phyloP scores from a whole-genome alignment of 495 filamentous ascomycete genomes.

The Apodospora peruviana region DNA sequence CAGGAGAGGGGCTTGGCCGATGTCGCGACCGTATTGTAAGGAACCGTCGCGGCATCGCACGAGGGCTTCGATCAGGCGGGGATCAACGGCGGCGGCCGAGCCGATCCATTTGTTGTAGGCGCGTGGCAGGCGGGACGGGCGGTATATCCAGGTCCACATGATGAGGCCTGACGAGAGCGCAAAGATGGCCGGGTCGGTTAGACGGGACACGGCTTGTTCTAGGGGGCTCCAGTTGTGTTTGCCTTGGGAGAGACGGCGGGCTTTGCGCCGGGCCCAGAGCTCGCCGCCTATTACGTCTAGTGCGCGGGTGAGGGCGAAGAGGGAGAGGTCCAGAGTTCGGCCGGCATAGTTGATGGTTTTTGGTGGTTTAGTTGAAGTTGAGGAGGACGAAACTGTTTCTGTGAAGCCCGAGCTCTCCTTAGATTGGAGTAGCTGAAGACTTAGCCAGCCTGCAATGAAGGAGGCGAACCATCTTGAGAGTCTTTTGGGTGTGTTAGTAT shows the following conservation, averaged over 20 bases:
- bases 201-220: conserved; percentile 45
- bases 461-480: conserved; percentile 42
- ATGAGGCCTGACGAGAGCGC: conserved; percentile 70
- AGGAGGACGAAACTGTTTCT: conserved; percentile 20
- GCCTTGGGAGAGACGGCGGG: conserved; percentile 27
- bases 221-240: conserved; percentile 44
- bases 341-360: conserved; percentile 52
- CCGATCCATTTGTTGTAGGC: conserved; percentile 86
- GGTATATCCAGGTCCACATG: conserved; percentile 90
- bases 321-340: conserved; percentile 78
- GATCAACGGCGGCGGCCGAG: conserved; percentile 72
- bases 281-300: conserved; percentile 65
- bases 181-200: conserved; percentile 69
- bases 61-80: conserved; percentile 68
- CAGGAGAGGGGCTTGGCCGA: conserved; percentile 65
- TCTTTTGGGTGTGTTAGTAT: conserved; percentile 18
- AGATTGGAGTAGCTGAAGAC: conserved; percentile 41
- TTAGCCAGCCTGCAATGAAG: conserved; percentile 47
- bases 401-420: conserved; percentile 39
- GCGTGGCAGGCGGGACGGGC: conserved; percentile 59
- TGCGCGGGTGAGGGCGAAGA: conserved; percentile 73
- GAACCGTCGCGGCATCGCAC: conserved; percentile 57
- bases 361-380: conserved; percentile 1
- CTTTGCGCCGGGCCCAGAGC: conserved; percentile 52
- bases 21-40: conserved; percentile 74